Percentiles rank a stretch among this genome's conserved stretches.
Evolutionary conservation across 768 basidiomycete species (phyloP).

Genomic region (Panellus pusillus): DNA sequence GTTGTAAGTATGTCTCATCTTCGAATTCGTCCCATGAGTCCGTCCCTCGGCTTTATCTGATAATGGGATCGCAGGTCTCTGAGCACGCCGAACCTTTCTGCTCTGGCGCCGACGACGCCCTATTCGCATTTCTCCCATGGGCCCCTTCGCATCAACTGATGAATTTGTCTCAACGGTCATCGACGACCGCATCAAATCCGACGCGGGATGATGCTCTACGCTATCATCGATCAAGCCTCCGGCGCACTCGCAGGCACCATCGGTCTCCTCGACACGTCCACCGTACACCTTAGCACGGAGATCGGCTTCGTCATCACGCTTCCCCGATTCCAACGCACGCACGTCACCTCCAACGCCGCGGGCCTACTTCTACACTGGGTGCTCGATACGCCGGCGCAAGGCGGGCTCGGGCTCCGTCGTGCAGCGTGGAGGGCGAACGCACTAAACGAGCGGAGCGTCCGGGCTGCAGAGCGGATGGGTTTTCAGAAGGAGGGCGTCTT

Average conservation of each 20-base stretch:
- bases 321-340: constrained; percentile 61
- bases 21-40: no score
- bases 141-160: constrained; percentile 41
- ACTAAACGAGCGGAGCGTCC: constrained; percentile 47
- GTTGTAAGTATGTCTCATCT: not conserved
- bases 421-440: constrained; percentile 61
- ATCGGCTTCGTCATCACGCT: constrained; percentile 56
- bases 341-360: constrained; percentile 56
- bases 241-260: constrained; percentile 50
- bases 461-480: constrained; percentile 58
- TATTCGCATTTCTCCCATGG: constrained; percentile 50
- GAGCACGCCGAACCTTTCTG: constrained; percentile 45
- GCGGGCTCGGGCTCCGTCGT: constrained; percentile 57
- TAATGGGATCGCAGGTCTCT: constrained; percentile 34
- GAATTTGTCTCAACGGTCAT: constrained; percentile 38
- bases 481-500: constrained; percentile 54
- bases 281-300: constrained; percentile 46
- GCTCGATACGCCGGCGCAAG: constrained; percentile 37
- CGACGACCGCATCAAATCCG: constrained; percentile 34
- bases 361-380: constrained; percentile 52
- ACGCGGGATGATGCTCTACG: constrained; percentile 45
- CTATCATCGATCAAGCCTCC: constrained; percentile 49
- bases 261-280: constrained; percentile 47
- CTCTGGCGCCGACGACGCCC: constrained; percentile 32
- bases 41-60: not conserved